Evolutionary conservation across 2,329 filamentous ascomycete species (phyloP), one percentile per base, ranked within the genome.

Genomic region (Venturia oleaginea): DNA sequence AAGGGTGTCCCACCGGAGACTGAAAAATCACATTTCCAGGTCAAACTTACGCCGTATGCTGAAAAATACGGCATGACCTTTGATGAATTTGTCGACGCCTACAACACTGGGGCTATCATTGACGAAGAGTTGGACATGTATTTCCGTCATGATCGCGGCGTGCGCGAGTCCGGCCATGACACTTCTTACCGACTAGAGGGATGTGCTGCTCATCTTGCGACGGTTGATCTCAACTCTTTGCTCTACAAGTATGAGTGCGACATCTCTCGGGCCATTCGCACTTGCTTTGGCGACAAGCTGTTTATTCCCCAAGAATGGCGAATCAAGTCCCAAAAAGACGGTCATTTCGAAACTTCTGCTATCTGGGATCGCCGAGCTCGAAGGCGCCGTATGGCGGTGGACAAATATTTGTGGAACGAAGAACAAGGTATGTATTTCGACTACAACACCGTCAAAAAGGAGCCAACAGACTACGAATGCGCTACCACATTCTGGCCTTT

Each of bases 231-330:
- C 64, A 97, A 99, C 78, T 94, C 92, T 34, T 81, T 96, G 37
- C 80, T 99, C 34, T 99, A 94, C 84, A 97, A 97, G 77, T 97
- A 97, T 73, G 94, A 99, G 77, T 87, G 87, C 37, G 94, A 99
- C 71, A 97, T 99, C 73, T 88, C 90, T 2, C 86, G 89, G 67
- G 89, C 86, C 10, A 96, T 99, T 70, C 89, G 91, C 64, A 89
- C 83, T 60, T 82, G 91, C 69, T 97, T 97, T 75, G 84, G 85
- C 64, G 93, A 97, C 76, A 87, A 84, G 69, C 83, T 99, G 4
- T 79, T 81, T n/a, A 86, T 99, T 55, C 92, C 93, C 0, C 82
- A 81, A 0, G 92, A 95, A 68, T 97, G 92, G 78, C 90, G 88
- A 69, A 84, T 86, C 32, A 84, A 86, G 8, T 82, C 79, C 34